Evolutionary conservation across 768 basidiomycete genomes (phyloP).

Genomic region (Lentinula sp.): DNA sequence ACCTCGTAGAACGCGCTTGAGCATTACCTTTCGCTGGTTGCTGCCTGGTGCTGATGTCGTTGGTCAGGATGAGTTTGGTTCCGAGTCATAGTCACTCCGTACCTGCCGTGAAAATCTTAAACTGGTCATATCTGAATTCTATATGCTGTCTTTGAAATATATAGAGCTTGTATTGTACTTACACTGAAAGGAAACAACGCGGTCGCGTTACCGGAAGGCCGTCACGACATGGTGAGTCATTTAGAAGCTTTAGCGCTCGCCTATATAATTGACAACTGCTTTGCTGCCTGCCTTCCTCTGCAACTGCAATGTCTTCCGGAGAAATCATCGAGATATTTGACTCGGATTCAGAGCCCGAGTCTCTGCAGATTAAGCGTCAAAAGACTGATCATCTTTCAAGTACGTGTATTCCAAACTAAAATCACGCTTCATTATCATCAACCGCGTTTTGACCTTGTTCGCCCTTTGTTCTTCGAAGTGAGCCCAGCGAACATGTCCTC

Average conservation of each 20-base stretch:
- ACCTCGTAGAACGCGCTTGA: constrained; percentile 54
- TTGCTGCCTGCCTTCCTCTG: no score
- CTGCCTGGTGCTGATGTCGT: constrained; percentile 80
- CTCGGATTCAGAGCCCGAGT: constrained; percentile 15
- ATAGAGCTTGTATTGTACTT: no score
- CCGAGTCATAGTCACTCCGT: neutral
- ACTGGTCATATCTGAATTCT: no score
- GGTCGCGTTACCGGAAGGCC: no score
- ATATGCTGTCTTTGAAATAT: no score
- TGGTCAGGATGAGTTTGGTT: constrained; percentile 22
- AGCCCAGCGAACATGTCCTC: neutral
- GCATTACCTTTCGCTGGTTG: constrained; percentile 85
- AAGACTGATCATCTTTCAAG: constrained; percentile 22
- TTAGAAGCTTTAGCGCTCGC: no score
- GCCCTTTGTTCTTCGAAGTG: neutral
- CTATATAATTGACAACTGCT: no score
- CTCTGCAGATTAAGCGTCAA: constrained; percentile 21
- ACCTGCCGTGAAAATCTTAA: no score
- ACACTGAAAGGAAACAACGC: no score
- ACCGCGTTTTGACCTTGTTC: neutral
- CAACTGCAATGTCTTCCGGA: neutral
- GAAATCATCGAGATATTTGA: constrained; percentile 12
- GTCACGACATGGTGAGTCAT: no score
- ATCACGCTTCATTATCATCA: neutral
- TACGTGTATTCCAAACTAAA: neutral